Evolutionary conservation across 2,329 filamentous ascomycete genomes (phyloP).

Genomic region (Colletotrichum plurivorum): DNA sequence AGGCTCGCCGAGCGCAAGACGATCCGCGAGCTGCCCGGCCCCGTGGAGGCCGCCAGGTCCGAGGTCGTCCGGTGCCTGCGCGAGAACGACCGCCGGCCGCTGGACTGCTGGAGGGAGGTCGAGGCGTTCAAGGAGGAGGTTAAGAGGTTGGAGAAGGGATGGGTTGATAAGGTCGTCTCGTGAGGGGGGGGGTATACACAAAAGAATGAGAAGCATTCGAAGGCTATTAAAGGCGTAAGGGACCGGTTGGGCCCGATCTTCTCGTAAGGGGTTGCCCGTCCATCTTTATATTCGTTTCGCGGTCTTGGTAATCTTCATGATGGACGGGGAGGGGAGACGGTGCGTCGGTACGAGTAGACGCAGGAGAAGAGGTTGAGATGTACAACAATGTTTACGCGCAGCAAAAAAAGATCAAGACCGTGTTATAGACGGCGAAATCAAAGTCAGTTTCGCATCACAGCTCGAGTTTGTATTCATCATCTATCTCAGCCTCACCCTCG

Average conservation of each 20-base stretch:
- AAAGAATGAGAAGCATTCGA: not conserved
- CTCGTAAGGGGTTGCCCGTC: not conserved
- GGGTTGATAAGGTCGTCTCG: constrained; percentile 85
- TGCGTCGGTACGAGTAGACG: not conserved
- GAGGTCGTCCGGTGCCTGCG: constrained; percentile 86
- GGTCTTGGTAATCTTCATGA: constrained; percentile 6
- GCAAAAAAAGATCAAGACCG: constrained; percentile 8
- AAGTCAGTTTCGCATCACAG: constrained; percentile 24
- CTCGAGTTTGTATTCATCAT: constrained; percentile 25
- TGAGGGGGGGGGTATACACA: constrained; percentile 43
- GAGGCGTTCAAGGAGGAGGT: constrained; percentile 93
- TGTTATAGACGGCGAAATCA: constrained; percentile 40
- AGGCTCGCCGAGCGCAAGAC: constrained; percentile 75
- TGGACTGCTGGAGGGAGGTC: constrained; percentile 96
- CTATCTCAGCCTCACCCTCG: constrained; percentile 3
- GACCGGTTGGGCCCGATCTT: too few species aligned
- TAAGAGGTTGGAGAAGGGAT: constrained; percentile 84
- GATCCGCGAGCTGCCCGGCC: constrained; percentile 77
- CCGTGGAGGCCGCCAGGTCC: constrained; percentile 80
- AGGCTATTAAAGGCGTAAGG: not conserved
- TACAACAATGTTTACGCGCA: constrained; percentile 49
- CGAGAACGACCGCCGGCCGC: constrained; percentile 85
- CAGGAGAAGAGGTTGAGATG: constrained; percentile 39
- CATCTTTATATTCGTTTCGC: constrained; percentile 29
- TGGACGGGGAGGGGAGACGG: constrained; percentile 1